These are phyloP conservation scores for Caloboletus firmus DNA, from an alignment of 1,284 basidiomycete species.

Conservation along the genomic window DNA sequence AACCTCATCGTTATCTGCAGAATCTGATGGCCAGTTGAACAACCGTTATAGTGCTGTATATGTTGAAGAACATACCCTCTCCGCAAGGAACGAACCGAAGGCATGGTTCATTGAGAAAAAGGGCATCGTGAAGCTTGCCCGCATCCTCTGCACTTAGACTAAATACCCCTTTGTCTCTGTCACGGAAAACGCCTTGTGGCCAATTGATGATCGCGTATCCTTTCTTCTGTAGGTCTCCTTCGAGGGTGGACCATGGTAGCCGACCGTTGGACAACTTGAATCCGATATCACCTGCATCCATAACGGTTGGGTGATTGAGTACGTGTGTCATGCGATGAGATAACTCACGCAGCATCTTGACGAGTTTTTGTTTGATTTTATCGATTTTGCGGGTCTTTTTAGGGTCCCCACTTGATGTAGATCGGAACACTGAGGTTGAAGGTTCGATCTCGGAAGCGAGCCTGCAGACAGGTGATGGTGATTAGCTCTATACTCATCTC, in stretches of 20 bases:
- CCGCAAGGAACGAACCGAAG: conserved; percentile 5
- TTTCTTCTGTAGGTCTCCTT: not conserved
- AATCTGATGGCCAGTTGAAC: too few species aligned
- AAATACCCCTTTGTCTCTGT: conserved; percentile 11
- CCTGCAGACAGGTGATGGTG: not conserved
- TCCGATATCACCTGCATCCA: not conserved
- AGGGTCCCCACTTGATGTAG: not conserved
- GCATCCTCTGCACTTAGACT: conserved; percentile 8
- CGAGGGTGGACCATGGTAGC: conserved; percentile 17
- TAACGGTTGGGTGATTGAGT: accelerated
- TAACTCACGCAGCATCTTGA: conserved; percentile 17
- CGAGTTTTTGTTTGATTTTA: too few species aligned
- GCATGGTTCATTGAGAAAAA: conserved; percentile 1
- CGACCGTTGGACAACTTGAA: conserved; percentile 4
- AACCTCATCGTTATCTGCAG: too few species aligned
- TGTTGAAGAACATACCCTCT: not conserved
- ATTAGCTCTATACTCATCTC: not conserved
- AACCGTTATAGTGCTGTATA: not conserved
- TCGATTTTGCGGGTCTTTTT: too few species aligned
- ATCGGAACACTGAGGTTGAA: not conserved
- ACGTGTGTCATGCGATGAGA: too few species aligned
- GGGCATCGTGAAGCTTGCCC: conserved; percentile 3
- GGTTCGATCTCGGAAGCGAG: accelerated
- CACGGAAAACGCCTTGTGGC: conserved; percentile 4
- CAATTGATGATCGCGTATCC: conserved; percentile 14